phyloP scores from a whole-genome alignment of 2,329 filamentous ascomycete species.

The Aspergillus sp. region DNA sequence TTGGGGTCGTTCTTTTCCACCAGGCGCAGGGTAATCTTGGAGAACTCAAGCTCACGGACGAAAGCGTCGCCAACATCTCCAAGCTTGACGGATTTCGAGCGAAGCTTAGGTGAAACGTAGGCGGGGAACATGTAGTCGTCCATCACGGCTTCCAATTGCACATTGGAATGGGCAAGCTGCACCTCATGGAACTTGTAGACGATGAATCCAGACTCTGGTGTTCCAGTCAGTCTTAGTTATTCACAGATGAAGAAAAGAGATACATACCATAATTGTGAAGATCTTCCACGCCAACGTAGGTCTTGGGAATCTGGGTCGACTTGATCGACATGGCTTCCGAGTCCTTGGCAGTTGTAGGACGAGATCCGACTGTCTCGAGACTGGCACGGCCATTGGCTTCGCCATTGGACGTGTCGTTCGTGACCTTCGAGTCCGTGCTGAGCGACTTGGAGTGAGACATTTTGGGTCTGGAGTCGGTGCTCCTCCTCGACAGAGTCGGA shows the following conservation, averaged over 20 bases:
- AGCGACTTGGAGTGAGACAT: constrained; percentile 21
- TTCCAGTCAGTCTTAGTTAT: constrained; percentile 26
- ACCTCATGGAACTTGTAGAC: constrained; percentile 93
- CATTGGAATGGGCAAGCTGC: constrained; percentile 68
- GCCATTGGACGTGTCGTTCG: constrained; percentile 14
- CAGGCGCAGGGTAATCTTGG: constrained; percentile 79
- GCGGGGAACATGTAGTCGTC: constrained; percentile 92
- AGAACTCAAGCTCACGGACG: constrained; percentile 95
- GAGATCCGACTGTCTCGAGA: constrained; percentile 29
- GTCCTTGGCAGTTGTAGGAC: constrained; percentile 34
- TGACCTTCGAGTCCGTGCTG: constrained; percentile 24
- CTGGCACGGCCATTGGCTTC: constrained; percentile 29
- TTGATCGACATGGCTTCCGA: constrained; percentile 42
- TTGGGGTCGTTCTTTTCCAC: constrained; percentile 72
- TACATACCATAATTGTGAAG: constrained; percentile 65
- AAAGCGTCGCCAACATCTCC: constrained; percentile 92
- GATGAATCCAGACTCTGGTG: constrained; percentile 74
- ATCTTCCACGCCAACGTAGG: constrained; percentile 72
- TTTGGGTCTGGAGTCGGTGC: constrained; percentile 23
- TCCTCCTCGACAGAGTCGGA: constrained; percentile 19
- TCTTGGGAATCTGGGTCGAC: constrained; percentile 58
- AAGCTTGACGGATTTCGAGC: constrained; percentile 62
- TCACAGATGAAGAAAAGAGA: neutral
- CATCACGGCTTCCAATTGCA: constrained; percentile 79
- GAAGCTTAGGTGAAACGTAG: constrained; percentile 72